Conservation (phyloP, 176 grass and related monocot genomes). For the Oryza nivara region DNA sequence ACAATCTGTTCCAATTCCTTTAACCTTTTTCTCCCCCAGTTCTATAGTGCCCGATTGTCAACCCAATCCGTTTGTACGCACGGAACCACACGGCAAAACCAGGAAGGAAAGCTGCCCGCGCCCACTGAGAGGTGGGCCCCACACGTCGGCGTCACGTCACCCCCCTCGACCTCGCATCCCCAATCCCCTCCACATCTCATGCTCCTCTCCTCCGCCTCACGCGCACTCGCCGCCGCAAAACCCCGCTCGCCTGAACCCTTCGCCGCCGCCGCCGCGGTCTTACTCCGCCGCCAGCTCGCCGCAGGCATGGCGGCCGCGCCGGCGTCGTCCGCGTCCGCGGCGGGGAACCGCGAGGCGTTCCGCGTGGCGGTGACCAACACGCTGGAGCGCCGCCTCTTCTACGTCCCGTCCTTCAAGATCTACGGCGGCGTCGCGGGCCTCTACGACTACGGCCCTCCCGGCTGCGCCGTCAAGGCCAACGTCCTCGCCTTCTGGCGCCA, state of each 20-base stretch:
- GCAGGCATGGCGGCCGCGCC: slow-evolving; percentile 28
- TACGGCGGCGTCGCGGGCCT: slow-evolving; percentile 91
- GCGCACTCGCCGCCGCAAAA: slow-evolving; percentile 37
- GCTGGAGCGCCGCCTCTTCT: slow-evolving; percentile 84
- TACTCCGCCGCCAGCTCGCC: background rate
- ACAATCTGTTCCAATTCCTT: too few relatives aligned
- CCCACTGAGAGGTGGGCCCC: slow-evolving; percentile 29
- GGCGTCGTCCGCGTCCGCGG: background rate
- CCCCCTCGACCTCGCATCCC: background rate
- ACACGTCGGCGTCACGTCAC: slow-evolving; percentile 24
- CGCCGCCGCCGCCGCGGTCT: background rate
- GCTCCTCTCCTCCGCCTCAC: slow-evolving; percentile 38
- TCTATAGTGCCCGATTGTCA: too few relatives aligned
- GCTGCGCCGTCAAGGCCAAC: slow-evolving; percentile 85
- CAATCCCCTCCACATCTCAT: slow-evolving; percentile 4
- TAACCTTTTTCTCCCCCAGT: too few relatives aligned
- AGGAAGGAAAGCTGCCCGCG: too few relatives aligned
- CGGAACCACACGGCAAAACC: too few relatives aligned
- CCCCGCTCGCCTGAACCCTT: slow-evolving; percentile 40
- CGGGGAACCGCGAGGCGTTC: slow-evolving; percentile 68
- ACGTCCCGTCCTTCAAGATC: slow-evolving; percentile 92
- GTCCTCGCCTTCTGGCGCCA: slow-evolving; percentile 88
- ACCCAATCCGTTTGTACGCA: too few relatives aligned
- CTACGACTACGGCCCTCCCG: slow-evolving; percentile 86
- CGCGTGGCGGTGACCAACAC: slow-evolving; percentile 77